A percentile compares a stretch with the other conserved stretches of the same genome.
Evolutionary conservation across 1,284 basidiomycete species (phyloP).

Genomic region (Salmacisia buchloeana): DNA sequence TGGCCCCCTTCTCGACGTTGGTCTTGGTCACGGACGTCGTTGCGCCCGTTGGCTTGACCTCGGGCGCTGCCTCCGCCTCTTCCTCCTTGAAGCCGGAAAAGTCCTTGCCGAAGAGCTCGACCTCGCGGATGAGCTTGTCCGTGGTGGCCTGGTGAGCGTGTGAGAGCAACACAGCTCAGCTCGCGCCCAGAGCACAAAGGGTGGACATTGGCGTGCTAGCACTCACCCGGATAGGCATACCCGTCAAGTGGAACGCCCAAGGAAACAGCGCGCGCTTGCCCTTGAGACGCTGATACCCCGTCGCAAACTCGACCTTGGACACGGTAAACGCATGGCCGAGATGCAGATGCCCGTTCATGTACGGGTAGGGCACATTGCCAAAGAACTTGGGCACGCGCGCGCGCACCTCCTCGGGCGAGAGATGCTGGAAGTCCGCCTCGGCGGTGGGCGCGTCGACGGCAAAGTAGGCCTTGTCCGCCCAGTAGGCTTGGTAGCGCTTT

Average conservation of each 20-base stretch:
- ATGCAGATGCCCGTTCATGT: constrained; percentile 98
- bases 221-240: constrained; percentile 95
- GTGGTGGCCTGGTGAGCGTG: constrained; percentile 63
- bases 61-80: constrained; percentile 29
- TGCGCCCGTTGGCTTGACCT: constrained; percentile 17
- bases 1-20: constrained; percentile 69
- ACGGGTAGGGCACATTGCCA: constrained; percentile 76
- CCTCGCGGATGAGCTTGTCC: constrained; percentile 96
- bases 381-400: constrained; percentile 88
- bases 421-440: constrained; percentile 49
- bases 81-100: constrained; percentile 67
- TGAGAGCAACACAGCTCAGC: not conserved
- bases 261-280: constrained; percentile 90
- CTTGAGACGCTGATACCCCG: constrained; percentile 90
- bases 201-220: not conserved
- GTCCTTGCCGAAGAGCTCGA: constrained; percentile 87
- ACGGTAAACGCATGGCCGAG: constrained; percentile 97
- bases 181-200: not conserved
- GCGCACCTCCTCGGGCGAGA: constrained; percentile 51
- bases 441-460: constrained; percentile 73
- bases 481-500: constrained; percentile 72
- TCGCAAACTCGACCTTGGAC: constrained; percentile 94
- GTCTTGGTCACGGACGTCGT: constrained; percentile 11
- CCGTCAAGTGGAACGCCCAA: constrained; percentile 92
- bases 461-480: constrained; percentile 64